Percentiles rank a stretch among this genome's conserved stretches.
phyloP scores from a whole-genome alignment of 345 rosid genomes.

The Turnera subulata region DNA sequence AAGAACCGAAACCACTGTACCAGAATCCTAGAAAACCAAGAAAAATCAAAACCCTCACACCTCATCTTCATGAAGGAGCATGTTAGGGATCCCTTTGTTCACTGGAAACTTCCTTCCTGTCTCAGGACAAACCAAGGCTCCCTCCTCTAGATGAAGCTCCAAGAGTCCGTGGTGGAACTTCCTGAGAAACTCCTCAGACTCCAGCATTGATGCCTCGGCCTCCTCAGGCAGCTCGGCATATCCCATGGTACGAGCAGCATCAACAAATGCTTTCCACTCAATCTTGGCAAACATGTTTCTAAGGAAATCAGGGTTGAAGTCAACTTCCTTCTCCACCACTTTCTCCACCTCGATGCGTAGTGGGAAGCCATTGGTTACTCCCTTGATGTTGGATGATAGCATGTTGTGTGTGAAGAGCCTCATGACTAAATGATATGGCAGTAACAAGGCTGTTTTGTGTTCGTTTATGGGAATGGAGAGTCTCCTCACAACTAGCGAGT shows the following conservation, averaged over 20 bases:
- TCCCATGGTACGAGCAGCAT: conserved; percentile 64
- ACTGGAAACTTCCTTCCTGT: conserved; percentile 71
- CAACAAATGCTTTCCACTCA: conserved; percentile 76
- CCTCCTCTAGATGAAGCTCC: conserved; percentile 85
- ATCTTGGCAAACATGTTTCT: conserved; percentile 64
- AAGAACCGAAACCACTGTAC: neutral
- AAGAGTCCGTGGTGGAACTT: conserved; percentile 81
- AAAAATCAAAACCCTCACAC: conserved; percentile 34
- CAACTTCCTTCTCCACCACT: conserved; percentile 59
- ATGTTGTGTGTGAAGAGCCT: conserved; percentile 84
- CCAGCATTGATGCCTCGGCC: conserved; percentile 42
- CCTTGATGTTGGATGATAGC: conserved; percentile 85
- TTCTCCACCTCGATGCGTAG: conserved; percentile 60
- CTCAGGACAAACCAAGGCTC: conserved; percentile 88
- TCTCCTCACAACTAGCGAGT: too few species aligned
- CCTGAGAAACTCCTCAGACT: conserved; percentile 62
- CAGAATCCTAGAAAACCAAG: too few species aligned
- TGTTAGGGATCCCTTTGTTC: conserved; percentile 80
- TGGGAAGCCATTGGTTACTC: conserved; percentile 78
- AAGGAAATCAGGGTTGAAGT: conserved; percentile 72
- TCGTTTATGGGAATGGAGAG: too few species aligned
- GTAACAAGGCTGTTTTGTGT: too few species aligned
- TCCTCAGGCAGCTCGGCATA: conserved; percentile 64
- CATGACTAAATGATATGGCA: conserved; percentile 28
- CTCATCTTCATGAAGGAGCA: conserved; percentile 98